Percentiles rank a stretch among this genome's conserved stretches.
Conservation (phyloP, 1,139 yeast genomes). For the Geotrichum citri-aurantii region DNA sequence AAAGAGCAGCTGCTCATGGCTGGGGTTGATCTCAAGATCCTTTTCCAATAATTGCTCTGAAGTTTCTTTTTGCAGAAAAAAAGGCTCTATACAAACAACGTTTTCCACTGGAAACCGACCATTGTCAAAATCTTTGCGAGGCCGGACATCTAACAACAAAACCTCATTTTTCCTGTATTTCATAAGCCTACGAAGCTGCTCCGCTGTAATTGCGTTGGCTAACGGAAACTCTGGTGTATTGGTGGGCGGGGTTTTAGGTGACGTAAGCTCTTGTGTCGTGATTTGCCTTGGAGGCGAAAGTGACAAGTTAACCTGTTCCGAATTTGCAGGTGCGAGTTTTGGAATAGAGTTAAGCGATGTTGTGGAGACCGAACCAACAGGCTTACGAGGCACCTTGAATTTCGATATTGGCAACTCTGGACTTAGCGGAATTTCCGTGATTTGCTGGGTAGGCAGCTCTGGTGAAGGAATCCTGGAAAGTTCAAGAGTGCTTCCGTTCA, state of each 20-base stretch:
- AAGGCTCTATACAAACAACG: slow-evolving; percentile 68
- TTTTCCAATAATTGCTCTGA: slow-evolving; percentile 58
- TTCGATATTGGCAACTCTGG: not conserved
- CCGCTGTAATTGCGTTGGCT: slow-evolving; percentile 31
- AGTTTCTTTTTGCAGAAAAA: slow-evolving; percentile 42
- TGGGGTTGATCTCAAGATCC: slow-evolving; percentile 50
- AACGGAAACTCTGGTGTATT: slow-evolving; percentile 27
- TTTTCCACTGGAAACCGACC: slow-evolving; percentile 55
- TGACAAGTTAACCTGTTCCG: not conserved
- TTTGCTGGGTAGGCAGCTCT: not conserved
- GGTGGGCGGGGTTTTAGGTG: not conserved
- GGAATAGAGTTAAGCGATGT: not conserved
- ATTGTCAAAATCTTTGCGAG: slow-evolving; percentile 50
- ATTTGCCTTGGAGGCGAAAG: not conserved
- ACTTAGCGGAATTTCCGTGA: not conserved
- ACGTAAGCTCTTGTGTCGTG: not conserved
- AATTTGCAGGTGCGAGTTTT: not conserved
- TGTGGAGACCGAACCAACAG: not conserved
- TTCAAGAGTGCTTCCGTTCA: not conserved
- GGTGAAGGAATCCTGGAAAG: not conserved
- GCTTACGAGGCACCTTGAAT: not conserved
- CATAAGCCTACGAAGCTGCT: slow-evolving; percentile 29
- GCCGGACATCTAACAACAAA: slow-evolving; percentile 61
- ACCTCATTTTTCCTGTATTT: slow-evolving; percentile 30
- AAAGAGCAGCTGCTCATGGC: slow-evolving; percentile 48